Conservation (phyloP, 805 yeast genomes). For the Candida taoyuanica region DNA sequence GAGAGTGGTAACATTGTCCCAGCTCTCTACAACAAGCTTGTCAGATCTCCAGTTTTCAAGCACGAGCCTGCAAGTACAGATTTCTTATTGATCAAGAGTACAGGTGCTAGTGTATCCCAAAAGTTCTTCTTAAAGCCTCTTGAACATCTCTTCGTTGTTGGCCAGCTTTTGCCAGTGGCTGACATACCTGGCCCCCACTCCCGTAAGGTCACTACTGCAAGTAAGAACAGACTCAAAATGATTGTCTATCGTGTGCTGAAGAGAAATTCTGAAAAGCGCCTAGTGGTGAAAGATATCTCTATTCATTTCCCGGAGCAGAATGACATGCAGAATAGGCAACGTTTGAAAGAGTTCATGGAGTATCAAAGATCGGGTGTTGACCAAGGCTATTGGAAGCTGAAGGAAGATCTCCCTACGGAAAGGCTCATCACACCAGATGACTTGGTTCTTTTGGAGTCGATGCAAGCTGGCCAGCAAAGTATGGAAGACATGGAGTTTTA, state of each 20-base stretch:
- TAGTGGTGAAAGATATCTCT: constrained; percentile 82
- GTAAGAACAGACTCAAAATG: constrained; percentile 89
- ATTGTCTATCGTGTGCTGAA: constrained; percentile 85
- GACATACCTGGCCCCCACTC: constrained; percentile 98
- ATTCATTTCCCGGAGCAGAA: constrained; percentile 94
- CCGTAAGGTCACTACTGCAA: constrained; percentile 88
- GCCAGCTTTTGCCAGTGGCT: constrained; percentile 88
- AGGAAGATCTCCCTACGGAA: constrained; percentile 65
- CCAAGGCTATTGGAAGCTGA: constrained; percentile 92
- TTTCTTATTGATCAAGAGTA: constrained; percentile 72
- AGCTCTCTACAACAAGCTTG: constrained; percentile 84
- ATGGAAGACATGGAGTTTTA: constrained; percentile 75
- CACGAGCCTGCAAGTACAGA: constrained; percentile 80
- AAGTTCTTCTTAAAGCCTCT: constrained; percentile 65
- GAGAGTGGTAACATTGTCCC: constrained; percentile 94
- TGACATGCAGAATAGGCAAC: constrained; percentile 94
- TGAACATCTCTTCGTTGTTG: constrained; percentile 77
- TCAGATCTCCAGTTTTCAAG: constrained; percentile 87
- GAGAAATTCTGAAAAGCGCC: constrained; percentile 63
- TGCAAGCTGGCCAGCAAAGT: constrained; percentile 89
- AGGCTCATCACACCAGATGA: constrained; percentile 93
- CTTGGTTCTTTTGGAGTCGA: constrained; percentile 76
- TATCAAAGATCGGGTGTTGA: constrained; percentile 92
- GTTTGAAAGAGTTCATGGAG: constrained; percentile 96
- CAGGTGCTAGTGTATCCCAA: constrained; percentile 69